Base-by-base conservation (phyloP, 768 basidiomycete species). In the Artomyces pyxidatus region DNA sequence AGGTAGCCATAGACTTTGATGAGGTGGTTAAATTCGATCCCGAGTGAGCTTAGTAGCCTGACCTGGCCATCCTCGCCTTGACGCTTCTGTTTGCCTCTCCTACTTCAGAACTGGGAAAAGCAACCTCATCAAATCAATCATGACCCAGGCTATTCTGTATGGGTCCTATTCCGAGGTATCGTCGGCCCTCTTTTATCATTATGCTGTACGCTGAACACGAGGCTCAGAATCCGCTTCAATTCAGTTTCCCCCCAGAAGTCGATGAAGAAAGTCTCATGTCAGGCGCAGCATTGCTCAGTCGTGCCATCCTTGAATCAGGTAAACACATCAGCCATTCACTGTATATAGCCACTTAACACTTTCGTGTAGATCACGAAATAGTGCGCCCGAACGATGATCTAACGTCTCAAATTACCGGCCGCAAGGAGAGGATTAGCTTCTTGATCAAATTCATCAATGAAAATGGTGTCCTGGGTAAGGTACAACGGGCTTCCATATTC, bases 381-480 rank as follows among this genome's bases (percentile, higher is more conserved):
- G 81, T 92, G 42, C 68, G 77, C 35, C 73, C 78, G 8, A 86
- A 85, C 53, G 85, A 88, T 58, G 93, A 96, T 61, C 69, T 95
- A 37, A 80, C 80, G 14, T 73, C 81, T 2, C 92, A 94, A 60
- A 65, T 97, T 54, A 75, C 73, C 4, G 80, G 79, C 35, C 77
- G 89, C 25, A 84, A 84, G 59, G 81, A 85, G 47, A 71, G 88
- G 30, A 68, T 94, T 25, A 81, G 79, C 47, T 90, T 88, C 75
- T 72, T 97, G n/a, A 88, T 95, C 56, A 75, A 74, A 22, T 95
- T 92, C 62, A 87, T 96, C 59, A 88, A 91, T 39, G 83, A 88
- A 45, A 95, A 95, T 63, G 83, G 77, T 0, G 83, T 84, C 5
- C 69, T 94, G 29, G 70, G 69, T 32, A 90, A 88, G 74, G 91